These are phyloP conservation scores for Styphnolobium japonicum DNA, from an alignment of 306 rosid species.

Conservation along the genomic window DNA sequence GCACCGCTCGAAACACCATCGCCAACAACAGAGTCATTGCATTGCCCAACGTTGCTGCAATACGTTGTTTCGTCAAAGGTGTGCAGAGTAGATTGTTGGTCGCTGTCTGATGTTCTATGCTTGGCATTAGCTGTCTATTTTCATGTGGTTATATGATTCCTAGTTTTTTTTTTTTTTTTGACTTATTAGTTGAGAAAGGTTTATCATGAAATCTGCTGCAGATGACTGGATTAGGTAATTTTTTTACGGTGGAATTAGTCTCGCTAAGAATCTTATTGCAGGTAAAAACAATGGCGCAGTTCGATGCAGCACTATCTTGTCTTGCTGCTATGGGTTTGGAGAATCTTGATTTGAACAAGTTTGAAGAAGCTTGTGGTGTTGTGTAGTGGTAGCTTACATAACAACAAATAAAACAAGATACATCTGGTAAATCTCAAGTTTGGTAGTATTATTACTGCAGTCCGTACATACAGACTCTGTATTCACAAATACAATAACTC, in stretches of 20 bases:
- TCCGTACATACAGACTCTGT: too few species aligned
- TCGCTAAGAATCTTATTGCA: slow-evolving; percentile 34
- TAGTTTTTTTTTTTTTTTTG: neutral
- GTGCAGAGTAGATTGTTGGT: neutral
- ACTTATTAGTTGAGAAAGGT: neutral
- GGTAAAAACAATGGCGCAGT: slow-evolving; percentile 83
- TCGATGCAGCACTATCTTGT: slow-evolving; percentile 79
- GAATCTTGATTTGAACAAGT: slow-evolving; percentile 48
- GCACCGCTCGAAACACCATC: slow-evolving; percentile 84
- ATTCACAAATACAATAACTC: too few species aligned
- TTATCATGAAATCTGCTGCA: neutral
- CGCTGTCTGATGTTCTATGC: neutral
- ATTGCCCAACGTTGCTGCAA: slow-evolving; percentile 66
- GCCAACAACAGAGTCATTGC: slow-evolving; percentile 78
- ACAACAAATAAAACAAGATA: too few species aligned
- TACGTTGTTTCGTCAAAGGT: slow-evolving; percentile 80
- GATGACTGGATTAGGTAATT: neutral
- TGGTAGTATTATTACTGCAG: too few species aligned
- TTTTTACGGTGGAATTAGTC: neutral
- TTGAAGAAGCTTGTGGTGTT: slow-evolving; percentile 93
- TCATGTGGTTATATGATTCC: neutral
- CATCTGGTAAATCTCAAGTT: too few species aligned
- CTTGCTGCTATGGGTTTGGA: slow-evolving; percentile 49
- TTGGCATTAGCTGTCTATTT: neutral
- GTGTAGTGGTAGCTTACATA: too few species aligned